A percentile compares a stretch with the other conserved stretches of the same genome.
Conservation (phyloP, 495 filamentous ascomycete genomes). For the Lentithecium fluviatile region DNA sequence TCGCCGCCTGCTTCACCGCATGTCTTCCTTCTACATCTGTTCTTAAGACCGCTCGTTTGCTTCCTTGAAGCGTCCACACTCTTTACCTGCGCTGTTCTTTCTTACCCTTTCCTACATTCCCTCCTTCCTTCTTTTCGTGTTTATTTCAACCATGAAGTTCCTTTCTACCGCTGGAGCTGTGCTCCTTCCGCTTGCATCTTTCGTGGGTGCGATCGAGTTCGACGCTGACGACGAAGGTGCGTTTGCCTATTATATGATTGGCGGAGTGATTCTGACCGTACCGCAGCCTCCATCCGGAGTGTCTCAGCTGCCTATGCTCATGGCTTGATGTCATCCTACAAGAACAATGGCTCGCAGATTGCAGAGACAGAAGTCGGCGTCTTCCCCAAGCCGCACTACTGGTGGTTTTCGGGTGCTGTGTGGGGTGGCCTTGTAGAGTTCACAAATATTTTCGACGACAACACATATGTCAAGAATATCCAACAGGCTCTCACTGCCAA, state of each 20-base stretch:
- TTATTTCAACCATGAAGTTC: conserved; percentile 20
- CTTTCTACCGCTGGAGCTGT: conserved; percentile 25
- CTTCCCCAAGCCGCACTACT: conserved; percentile 45
- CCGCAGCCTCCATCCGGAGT: conserved; percentile 50
- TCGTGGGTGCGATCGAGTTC: conserved; percentile 40
- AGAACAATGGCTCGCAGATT: conserved; percentile 23
- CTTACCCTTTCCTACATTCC: neutral
- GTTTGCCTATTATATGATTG: conserved; percentile 2
- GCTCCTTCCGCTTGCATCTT: conserved; percentile 24
- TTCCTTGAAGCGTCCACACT: conserved; percentile 22
- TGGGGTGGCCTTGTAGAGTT: conserved; percentile 40
- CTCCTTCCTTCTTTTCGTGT: conserved; percentile 11
- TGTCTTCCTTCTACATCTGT: conserved; percentile 12
- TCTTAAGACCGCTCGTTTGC: conserved; percentile 16
- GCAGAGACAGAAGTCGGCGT: conserved; percentile 24
- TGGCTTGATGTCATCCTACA: conserved; percentile 49
- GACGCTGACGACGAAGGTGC: conserved; percentile 47
- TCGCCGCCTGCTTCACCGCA: conserved; percentile 2
- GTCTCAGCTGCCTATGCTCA: conserved; percentile 52
- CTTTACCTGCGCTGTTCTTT: conserved; percentile 4
- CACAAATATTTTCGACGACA: conserved; percentile 38
- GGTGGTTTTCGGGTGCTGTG: conserved; percentile 43
- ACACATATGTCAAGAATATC: conserved; percentile 38
- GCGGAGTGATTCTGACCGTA: neutral
- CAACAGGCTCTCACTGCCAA: conserved; percentile 42